Evolutionary conservation across 2,329 filamentous ascomycete species (phyloP).

Genomic region (Aspergillus terreus): DNA sequence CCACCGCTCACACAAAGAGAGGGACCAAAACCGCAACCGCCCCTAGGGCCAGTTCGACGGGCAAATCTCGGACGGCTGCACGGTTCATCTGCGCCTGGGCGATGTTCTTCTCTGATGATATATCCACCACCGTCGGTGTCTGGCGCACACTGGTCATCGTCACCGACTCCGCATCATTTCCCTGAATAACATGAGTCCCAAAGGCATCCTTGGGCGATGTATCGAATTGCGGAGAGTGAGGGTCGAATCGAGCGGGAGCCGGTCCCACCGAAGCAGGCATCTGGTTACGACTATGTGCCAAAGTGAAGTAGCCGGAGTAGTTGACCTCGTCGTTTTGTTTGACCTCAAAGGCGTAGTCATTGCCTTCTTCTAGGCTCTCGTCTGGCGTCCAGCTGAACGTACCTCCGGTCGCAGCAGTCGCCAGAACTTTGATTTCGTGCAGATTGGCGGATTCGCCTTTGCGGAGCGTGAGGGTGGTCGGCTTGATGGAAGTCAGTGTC

Average conservation of each 20-base stretch:
- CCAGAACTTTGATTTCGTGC: conserved; percentile 47
- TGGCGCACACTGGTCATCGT: conserved; percentile 7
- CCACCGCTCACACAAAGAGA: neutral
- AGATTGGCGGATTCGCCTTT: conserved; percentile 51
- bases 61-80: neutral
- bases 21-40: neutral
- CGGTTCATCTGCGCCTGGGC: neutral
- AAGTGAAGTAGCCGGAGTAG: conserved; percentile 52
- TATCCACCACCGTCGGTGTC: neutral
- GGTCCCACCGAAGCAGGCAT: conserved; percentile 8
- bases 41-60: neutral
- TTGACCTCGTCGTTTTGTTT: conserved; percentile 50
- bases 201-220: conserved; percentile 10
- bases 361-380: conserved; percentile 38
- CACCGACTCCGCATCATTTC: conserved; percentile 18
- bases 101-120: neutral
- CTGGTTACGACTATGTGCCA: conserved; percentile 33
- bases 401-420: conserved; percentile 43
- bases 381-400: conserved; percentile 51
- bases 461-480: conserved; percentile 55
- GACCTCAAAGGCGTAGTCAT: conserved; percentile 59
- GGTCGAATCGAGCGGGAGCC: conserved; percentile 1
- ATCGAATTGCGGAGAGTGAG: conserved; percentile 10
- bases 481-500: conserved; percentile 23
- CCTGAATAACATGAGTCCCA: conserved; percentile 9